Evolutionary conservation across 495 filamentous ascomycete genomes (phyloP).

Genomic region (Xylaria grammica): DNA sequence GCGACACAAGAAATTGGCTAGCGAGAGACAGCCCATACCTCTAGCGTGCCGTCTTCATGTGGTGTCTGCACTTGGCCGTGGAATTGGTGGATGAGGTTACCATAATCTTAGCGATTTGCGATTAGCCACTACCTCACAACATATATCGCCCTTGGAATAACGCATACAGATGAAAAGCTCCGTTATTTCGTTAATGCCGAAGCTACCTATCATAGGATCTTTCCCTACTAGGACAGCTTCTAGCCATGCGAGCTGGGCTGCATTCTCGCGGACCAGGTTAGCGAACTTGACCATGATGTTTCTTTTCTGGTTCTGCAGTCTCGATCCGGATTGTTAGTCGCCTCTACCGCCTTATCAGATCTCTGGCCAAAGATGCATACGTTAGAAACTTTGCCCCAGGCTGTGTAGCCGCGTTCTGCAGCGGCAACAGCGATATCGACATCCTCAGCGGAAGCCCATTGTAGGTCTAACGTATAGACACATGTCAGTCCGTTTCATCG

Average conservation of each 20-base stretch:
- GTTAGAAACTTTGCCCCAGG: slow-evolving; percentile 54
- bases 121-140: slow-evolving; percentile 30
- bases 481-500: neutral
- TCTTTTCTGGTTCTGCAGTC: slow-evolving; percentile 47
- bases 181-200: slow-evolving; percentile 7
- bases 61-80: slow-evolving; percentile 26
- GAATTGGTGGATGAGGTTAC: slow-evolving; percentile 17
- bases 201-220: slow-evolving; percentile 10
- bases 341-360: neutral
- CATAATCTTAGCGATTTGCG: slow-evolving; percentile 22
- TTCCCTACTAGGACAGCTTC: slow-evolving; percentile 36
- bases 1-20: neutral
- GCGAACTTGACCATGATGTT: slow-evolving; percentile 59
- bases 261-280: slow-evolving; percentile 50
- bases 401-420: slow-evolving; percentile 63
- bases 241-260: slow-evolving; percentile 57
- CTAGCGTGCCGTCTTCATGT: slow-evolving; percentile 25
- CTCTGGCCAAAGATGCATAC: neutral
- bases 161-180: slow-evolving; percentile 58
- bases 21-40: slow-evolving; percentile 14
- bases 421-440: slow-evolving; percentile 63
- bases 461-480: neutral
- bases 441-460: slow-evolving; percentile 43
- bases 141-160: slow-evolving; percentile 34
- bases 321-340: neutral